Conservation (phyloP, 2,329 filamentous ascomycete species). For the Beauveria sp. region DNA sequence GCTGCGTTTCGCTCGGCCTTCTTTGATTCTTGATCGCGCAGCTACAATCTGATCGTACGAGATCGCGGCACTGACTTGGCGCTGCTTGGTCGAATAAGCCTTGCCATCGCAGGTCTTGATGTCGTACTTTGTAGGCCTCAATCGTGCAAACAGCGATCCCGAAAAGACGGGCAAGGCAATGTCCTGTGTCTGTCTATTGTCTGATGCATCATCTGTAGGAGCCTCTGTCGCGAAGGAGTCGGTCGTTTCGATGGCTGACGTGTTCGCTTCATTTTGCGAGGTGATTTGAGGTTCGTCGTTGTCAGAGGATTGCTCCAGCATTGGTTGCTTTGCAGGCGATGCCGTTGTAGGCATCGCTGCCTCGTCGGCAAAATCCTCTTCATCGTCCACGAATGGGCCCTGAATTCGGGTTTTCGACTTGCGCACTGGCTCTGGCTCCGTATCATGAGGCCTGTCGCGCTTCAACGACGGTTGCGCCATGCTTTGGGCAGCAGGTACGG, state of each 20-base stretch:
- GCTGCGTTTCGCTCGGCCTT: constrained; percentile 61
- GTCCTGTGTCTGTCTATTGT: not conserved
- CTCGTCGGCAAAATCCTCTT: constrained; percentile 28
- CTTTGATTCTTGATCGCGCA: constrained; percentile 56
- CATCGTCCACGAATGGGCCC: constrained; percentile 33
- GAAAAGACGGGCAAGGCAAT: constrained; percentile 21
- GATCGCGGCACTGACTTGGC: constrained; percentile 35
- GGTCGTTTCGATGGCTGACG: not conserved
- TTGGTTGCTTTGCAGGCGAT: constrained; percentile 15
- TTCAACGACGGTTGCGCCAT: constrained; percentile 32
- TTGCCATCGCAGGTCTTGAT: constrained; percentile 52
- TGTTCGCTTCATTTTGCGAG: not conserved
- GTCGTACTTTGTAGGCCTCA: constrained; percentile 28
- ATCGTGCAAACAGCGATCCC: constrained; percentile 18
- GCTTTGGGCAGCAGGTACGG: constrained; percentile 46
- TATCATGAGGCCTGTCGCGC: constrained; percentile 27
- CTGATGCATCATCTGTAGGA: not conserved
- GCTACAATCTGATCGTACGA: constrained; percentile 63
- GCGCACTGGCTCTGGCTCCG: constrained; percentile 19
- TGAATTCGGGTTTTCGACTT: constrained; percentile 27
- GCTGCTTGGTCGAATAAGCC: constrained; percentile 46
- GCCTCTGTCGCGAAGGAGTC: not conserved
- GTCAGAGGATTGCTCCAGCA: constrained; percentile 10
- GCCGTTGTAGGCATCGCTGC: constrained; percentile 2
- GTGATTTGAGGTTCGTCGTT: not conserved